These are phyloP conservation scores for Coemansia sp. DNA, from an alignment of 192 early-diverging fungal species.

Conservation along the genomic window DNA sequence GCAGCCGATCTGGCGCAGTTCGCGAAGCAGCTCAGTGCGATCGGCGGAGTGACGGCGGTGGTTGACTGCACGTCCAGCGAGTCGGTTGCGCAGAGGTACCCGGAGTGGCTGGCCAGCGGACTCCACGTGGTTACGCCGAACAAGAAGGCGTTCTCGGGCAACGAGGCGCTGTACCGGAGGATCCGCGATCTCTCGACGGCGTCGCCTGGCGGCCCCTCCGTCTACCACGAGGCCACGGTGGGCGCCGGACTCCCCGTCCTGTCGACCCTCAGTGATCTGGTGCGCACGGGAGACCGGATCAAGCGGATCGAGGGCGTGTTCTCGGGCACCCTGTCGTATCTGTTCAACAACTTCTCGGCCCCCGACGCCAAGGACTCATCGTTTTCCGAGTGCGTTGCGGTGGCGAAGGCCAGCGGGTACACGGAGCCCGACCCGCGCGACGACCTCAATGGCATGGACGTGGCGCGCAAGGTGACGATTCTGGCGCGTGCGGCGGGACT, in stretches of 20 bases:
- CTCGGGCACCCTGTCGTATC: constrained; percentile 94
- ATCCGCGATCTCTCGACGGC: constrained; percentile 62
- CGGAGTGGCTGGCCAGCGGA: constrained; percentile 75
- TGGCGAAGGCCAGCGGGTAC: constrained; percentile 91
- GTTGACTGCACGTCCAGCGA: constrained; percentile 93
- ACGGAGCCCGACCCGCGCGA: constrained; percentile 99
- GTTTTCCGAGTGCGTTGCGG: constrained; percentile 89
- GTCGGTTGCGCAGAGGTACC: constrained; percentile 77
- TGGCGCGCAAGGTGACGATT: constrained; percentile 95
- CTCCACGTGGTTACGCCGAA: constrained; percentile 95
- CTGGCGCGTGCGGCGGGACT: constrained; percentile 88
- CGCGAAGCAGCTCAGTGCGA: constrained; percentile 57
- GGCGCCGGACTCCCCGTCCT: constrained; percentile 97
- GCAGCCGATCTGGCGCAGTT: constrained; percentile 58
- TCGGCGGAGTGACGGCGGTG: constrained; percentile 65
- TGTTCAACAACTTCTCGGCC: constrained; percentile 96
- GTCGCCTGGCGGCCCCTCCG: constrained; percentile 58
- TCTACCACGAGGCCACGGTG: constrained; percentile 94
- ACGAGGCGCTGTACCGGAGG: constrained; percentile 67
- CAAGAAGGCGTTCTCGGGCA: constrained; percentile 94
- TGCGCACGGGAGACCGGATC: constrained; percentile 92
- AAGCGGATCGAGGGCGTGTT: constrained; percentile 95
- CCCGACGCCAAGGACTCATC: constrained; percentile 54
- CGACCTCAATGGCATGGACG: constrained; percentile 99
- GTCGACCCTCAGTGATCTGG: constrained; percentile 84